Evolutionary conservation across 1,284 basidiomycete species (phyloP).

Genomic region (Microbotryum violaceum): DNA sequence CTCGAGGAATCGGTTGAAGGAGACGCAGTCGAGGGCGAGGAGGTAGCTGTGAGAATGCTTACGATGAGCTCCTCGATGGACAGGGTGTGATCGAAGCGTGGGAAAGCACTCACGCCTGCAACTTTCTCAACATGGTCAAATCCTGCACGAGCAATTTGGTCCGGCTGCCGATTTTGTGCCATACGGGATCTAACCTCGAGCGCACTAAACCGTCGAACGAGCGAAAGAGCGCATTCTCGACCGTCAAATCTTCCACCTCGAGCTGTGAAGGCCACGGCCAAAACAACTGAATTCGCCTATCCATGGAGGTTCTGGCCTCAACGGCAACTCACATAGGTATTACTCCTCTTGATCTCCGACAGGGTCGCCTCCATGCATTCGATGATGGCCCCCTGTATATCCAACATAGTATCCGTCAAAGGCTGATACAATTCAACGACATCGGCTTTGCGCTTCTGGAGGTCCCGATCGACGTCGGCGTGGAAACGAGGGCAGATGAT

Average conservation of each 20-base stretch:
- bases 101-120: conserved; percentile 58
- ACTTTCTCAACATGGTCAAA: conserved; percentile 71
- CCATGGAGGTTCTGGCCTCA: too few relatives aligned
- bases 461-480: conserved; percentile 67
- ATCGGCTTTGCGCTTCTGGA: conserved; percentile 76
- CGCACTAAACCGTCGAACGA: conserved; percentile 88
- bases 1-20: conserved; percentile 87
- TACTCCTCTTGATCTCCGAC: conserved; percentile 80
- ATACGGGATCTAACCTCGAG: conserved; percentile 81
- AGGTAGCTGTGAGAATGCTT: conserved; percentile 56
- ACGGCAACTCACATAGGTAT: conserved; percentile 56
- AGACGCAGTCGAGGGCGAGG: conserved; percentile 81
- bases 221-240: conserved; percentile 90
- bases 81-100: background rate
- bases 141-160: conserved; percentile 89
- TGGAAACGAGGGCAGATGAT: conserved; percentile 93
- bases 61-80: background rate
- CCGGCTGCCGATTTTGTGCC: conserved; percentile 89
- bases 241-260: conserved; percentile 84
- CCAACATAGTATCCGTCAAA: conserved; percentile 75
- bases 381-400: conserved; percentile 86
- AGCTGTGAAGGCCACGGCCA: conserved; percentile 49
- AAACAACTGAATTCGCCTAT: too few relatives aligned
- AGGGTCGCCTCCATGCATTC: conserved; percentile 92
- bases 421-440: conserved; percentile 86